These are phyloP conservation scores for Coemansia sp. DNA, from an alignment of 192 early-diverging fungal species.

Conservation along the genomic window DNA sequence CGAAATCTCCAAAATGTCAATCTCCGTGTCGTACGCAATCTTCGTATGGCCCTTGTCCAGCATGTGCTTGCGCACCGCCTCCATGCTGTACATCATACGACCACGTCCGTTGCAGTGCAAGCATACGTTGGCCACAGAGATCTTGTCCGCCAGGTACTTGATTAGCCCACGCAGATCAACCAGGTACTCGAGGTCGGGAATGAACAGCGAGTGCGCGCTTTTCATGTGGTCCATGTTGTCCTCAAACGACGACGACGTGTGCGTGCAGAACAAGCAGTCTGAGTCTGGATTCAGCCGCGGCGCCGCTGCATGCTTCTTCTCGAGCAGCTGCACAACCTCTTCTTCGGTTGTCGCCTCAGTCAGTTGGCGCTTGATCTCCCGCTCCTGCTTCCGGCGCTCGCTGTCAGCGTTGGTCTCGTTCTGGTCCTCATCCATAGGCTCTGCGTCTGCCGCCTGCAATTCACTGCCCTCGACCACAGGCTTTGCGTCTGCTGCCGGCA, in stretches of 20 bases:
- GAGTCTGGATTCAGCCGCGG: conserved; percentile 61
- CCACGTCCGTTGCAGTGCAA: conserved; percentile 94
- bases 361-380: conserved; percentile 46
- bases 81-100: conserved; percentile 74
- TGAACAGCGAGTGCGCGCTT: conserved; percentile 85
- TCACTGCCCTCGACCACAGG: conserved; percentile 15
- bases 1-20: conserved; percentile 84
- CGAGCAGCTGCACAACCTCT: conserved; percentile 71
- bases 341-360: conserved; percentile 56
- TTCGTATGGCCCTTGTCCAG: conserved; percentile 93
- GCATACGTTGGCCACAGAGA: conserved; percentile 93
- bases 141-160: conserved; percentile 90
- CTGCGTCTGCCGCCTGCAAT: background rate
- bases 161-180: conserved; percentile 86
- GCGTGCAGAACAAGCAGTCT: conserved; percentile 94
- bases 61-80: conserved; percentile 97
- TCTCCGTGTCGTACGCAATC: conserved; percentile 92
- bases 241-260: conserved; percentile 63
- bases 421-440: conserved; percentile 2
- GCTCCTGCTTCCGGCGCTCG: conserved; percentile 37
- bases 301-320: conserved; percentile 76
- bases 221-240: conserved; percentile 92
- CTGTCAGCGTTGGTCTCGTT: conserved; percentile 10
- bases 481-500: background rate
- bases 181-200: conserved; percentile 95